Conservation (phyloP, 1,284 basidiomycete genomes). For the Paramarasmius palmivorus region DNA sequence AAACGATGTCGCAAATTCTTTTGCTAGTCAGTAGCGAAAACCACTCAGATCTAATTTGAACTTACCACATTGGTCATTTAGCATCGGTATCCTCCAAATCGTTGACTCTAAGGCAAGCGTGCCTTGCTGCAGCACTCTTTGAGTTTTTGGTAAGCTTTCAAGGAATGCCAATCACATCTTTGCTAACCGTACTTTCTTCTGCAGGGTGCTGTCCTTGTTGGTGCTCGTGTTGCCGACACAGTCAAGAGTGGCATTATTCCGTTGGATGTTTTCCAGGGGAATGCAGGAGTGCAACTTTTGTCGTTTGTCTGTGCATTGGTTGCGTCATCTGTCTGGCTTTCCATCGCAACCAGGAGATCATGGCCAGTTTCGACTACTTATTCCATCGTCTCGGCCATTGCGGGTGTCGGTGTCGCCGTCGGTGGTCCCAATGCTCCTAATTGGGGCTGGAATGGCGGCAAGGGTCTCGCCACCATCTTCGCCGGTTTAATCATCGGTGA, state of each 20-base stretch:
- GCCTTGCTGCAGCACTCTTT: conserved; percentile 26
- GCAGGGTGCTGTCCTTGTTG: conserved; percentile 27
- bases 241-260: conserved; percentile 29
- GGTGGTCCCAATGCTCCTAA: conserved; percentile 25
- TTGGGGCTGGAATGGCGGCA: conserved; percentile 31
- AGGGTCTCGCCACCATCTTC: conserved; percentile 29
- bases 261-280: conserved; percentile 20
- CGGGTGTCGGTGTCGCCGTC: conserved; percentile 28
- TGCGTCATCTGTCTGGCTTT: conserved; percentile 26
- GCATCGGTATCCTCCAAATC: conserved; percentile 28
- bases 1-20: conserved; percentile 30
- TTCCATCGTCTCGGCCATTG: conserved; percentile 27
- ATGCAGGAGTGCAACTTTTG: conserved; percentile 29
- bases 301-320: conserved; percentile 27
- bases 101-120: conserved; percentile 27
- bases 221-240: conserved; percentile 30
- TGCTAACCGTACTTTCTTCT: not conserved
- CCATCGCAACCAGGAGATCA: conserved; percentile 24
- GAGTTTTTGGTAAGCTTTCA: conserved; percentile 23
- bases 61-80: conserved; percentile 21
- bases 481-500: conserved; percentile 25
- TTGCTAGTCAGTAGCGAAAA: conserved; percentile 15
- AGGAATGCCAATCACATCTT: not conserved
- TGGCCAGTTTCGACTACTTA: conserved; percentile 32
- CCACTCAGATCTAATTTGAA: no score